phyloP scores from a whole-genome alignment of 192 early-diverging fungal genomes.

The Backusella circina region DNA sequence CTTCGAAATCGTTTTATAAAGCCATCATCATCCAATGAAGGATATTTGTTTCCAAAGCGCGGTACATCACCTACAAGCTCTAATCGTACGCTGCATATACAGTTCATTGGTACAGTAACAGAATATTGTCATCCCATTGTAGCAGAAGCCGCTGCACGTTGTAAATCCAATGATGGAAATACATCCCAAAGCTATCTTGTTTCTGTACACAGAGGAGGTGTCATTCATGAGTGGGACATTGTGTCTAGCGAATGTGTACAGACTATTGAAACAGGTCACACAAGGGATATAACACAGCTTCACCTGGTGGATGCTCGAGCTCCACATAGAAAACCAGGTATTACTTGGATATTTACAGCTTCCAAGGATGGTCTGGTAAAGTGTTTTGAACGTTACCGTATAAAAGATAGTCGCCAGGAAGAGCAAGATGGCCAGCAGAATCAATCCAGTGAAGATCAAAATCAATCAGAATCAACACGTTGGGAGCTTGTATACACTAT shows the following conservation, averaged over 20 bases:
- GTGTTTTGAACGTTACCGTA: slow-evolving; percentile 17
- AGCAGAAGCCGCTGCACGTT: slow-evolving; percentile 19
- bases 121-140: slow-evolving; percentile 28
- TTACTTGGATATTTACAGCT: slow-evolving; percentile 26
- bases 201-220: slow-evolving; percentile 23
- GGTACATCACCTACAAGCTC: background rate
- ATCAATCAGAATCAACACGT: background rate
- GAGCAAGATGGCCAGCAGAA: background rate
- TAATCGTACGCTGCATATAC: slow-evolving; percentile 13
- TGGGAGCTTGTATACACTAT: slow-evolving; percentile 28
- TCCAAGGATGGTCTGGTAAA: slow-evolving; percentile 28
- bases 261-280: slow-evolving; percentile 2
- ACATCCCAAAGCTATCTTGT: slow-evolving; percentile 12
- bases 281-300: slow-evolving; percentile 5
- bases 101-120: slow-evolving; percentile 17
- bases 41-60: background rate
- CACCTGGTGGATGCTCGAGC: slow-evolving; percentile 12
- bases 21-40: background rate
- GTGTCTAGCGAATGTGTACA: slow-evolving; percentile 27
- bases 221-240: slow-evolving; percentile 33
- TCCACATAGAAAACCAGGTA: slow-evolving; percentile 11
- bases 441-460: background rate
- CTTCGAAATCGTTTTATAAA: too few relatives aligned
- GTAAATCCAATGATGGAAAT: background rate
- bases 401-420: background rate